A percentile compares a stretch with the other conserved stretches of the same genome.
These are phyloP conservation scores for Pseudomicrostroma phylloplanum DNA, from an alignment of 1,284 basidiomycete genomes.

Conservation along the genomic window DNA sequence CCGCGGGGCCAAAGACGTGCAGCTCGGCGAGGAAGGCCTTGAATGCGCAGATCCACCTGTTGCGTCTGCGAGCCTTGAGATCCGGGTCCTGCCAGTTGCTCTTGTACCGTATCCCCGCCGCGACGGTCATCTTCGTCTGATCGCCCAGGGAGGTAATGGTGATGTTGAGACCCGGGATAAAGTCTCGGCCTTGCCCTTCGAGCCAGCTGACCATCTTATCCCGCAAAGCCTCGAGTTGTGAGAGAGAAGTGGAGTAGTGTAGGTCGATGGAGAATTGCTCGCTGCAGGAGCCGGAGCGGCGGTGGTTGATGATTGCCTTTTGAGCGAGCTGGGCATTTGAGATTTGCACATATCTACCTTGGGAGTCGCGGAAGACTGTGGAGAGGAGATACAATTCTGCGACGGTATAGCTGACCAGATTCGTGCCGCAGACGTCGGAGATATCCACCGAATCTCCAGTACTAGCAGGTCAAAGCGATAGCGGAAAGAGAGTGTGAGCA, in stretches of 20 bases:
- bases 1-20: constrained; percentile 69
- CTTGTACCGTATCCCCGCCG: constrained; percentile 82
- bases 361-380: constrained; percentile 53
- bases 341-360: constrained; percentile 26
- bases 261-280: constrained; percentile 77
- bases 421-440: not conserved
- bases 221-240: constrained; percentile 72
- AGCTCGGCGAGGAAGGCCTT: constrained; percentile 67
- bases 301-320: constrained; percentile 62
- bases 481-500: constrained; percentile 11
- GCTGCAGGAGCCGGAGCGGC: constrained; percentile 65
- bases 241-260: constrained; percentile 69
- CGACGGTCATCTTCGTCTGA: constrained; percentile 71
- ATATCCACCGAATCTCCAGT: constrained; percentile 21
- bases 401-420: constrained; percentile 62
- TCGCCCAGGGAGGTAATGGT: constrained; percentile 65
- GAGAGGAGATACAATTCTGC: constrained; percentile 79
- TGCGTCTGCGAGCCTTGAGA: constrained; percentile 68
- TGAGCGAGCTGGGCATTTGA: constrained; percentile 25
- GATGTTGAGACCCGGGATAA: constrained; percentile 47
- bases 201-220: constrained; percentile 76
- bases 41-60: constrained; percentile 84
- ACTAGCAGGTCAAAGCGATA: constrained; percentile 9
- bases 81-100: constrained; percentile 70
- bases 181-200: constrained; percentile 54